Base-by-base conservation (phyloP, 306 rosid species). In the Carpinus viminea region DNA sequence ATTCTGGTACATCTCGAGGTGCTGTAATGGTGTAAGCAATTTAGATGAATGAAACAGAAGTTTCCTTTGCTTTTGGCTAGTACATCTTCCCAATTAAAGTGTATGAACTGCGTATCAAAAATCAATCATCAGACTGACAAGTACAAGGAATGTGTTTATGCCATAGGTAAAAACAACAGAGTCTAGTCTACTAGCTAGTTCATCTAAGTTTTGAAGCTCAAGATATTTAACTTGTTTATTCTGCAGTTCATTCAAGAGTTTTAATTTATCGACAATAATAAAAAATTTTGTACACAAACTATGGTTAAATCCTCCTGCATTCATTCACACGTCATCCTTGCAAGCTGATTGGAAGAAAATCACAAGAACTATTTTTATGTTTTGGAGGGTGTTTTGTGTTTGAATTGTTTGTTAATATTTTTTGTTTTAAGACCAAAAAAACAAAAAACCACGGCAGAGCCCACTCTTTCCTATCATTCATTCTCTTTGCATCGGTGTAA, bases 251-350 rank as follows among this genome's bases (percentile, higher is more conserved):
- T 75, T 73, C 85, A 85, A 84, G 72, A 75, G 79, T 80, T 79
- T 78, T 76, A 80, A 28, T 15, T 85, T 80, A 81, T 80, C 82
- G 76, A 73, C 81, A 24, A 88, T 38, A 86, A 78, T 80, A 89
- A 75, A 69, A 81, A 85, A 69, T 72, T 83, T 79, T 83, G 45
- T 72, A 81, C 83, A 83, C 48, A 80, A 81, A 83, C 83, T 76
- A 15, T 83, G 83, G 85, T 87, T 85, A 83, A 79, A 81, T 78
- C 92, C 85, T 84, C 86, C 52, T 89, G 89, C 80, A 91, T 36
- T 89, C 83, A 86, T 89, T 89, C 88, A 91, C 97, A 93, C 92
- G 85, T 89, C 97, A 86, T 87, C 95, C 86, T 91, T 86, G 94
- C 90, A 87, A 85, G 89, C 98, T 93, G 94, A 86, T 89, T 70